Evolutionary conservation across 805 yeast species (phyloP).

Genomic region (Phaffomyces antillensis): DNA sequence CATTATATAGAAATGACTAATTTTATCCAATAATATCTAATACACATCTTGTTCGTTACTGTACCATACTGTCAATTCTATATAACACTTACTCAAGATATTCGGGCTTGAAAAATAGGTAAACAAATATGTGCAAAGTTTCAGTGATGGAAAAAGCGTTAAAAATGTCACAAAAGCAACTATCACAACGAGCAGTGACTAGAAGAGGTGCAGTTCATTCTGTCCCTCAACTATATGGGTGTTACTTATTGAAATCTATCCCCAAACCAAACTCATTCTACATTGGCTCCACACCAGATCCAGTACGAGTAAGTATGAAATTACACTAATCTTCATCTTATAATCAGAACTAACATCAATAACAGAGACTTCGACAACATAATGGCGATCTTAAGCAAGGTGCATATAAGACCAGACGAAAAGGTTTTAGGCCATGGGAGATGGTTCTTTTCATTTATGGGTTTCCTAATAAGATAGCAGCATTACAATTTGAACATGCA

Average conservation of each 20-base stretch:
- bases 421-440: constrained; percentile 67
- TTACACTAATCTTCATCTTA: not conserved
- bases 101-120: not conserved
- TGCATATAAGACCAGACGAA: constrained; percentile 56
- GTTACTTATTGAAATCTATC: constrained; percentile 59
- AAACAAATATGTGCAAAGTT: not conserved
- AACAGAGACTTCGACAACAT: constrained; percentile 59
- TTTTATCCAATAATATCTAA: too few relatives aligned
- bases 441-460: constrained; percentile 59
- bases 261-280: constrained; percentile 55
- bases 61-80: not conserved
- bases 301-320: constrained; percentile 34
- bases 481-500: constrained; percentile 76
- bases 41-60: too few relatives aligned
- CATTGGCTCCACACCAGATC: constrained; percentile 80
- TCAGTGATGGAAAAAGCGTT: not conserved
- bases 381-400: constrained; percentile 69
- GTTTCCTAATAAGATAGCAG: constrained; percentile 61
- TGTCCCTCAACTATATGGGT: constrained; percentile 51
- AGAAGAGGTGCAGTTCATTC: constrained; percentile 5
- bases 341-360: not conserved
- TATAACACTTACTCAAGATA: too few relatives aligned
- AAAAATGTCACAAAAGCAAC: constrained; percentile 7
- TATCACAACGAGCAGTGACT: not conserved
- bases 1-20: too few relatives aligned